phyloP scores from a whole-genome alignment of 768 basidiomycete species.

The Crepidotus variabilis region DNA sequence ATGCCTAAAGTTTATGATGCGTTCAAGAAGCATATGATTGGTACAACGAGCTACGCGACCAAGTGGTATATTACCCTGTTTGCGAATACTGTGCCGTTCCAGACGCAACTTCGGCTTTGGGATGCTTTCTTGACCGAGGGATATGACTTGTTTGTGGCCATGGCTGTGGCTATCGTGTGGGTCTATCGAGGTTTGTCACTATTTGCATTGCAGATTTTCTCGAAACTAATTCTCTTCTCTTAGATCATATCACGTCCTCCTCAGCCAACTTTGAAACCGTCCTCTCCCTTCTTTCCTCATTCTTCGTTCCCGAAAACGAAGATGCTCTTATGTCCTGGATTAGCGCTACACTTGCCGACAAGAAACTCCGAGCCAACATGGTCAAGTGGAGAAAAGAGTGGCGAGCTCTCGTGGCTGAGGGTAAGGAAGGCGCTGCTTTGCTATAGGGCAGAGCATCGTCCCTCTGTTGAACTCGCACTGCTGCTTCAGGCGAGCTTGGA shows the following conservation, averaged over 20 bases:
- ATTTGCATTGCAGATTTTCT: neutral
- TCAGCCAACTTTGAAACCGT: slow-evolving; percentile 90
- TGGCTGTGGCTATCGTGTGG: slow-evolving; percentile 89
- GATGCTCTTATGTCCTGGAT: slow-evolving; percentile 83
- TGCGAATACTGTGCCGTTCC: slow-evolving; percentile 92
- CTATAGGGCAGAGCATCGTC: slow-evolving; percentile 30
- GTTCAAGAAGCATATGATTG: slow-evolving; percentile 86
- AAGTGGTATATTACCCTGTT: slow-evolving; percentile 99
- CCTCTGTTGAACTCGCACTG: too few relatives aligned
- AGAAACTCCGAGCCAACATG: slow-evolving; percentile 71
- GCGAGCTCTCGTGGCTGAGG: slow-evolving; percentile 61
- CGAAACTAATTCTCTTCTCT: neutral
- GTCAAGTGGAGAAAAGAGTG: slow-evolving; percentile 77
- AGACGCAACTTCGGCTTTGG: slow-evolving; percentile 92
- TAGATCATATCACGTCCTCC: slow-evolving; percentile 80
- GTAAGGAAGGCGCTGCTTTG: slow-evolving; percentile 58
- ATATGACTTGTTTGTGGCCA: slow-evolving; percentile 80
- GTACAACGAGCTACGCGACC: slow-evolving; percentile 92
- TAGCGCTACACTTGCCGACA: slow-evolving; percentile 49
- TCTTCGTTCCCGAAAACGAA: slow-evolving; percentile 92
- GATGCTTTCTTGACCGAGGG: slow-evolving; percentile 92
- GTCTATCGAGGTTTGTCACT: slow-evolving; percentile 69
- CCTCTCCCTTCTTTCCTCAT: slow-evolving; percentile 86
- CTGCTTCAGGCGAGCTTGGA: too few relatives aligned
- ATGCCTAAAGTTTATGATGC: slow-evolving; percentile 88